phyloP scores from a whole-genome alignment of 2,329 filamentous ascomycete species.

The Neurospora sp. region DNA sequence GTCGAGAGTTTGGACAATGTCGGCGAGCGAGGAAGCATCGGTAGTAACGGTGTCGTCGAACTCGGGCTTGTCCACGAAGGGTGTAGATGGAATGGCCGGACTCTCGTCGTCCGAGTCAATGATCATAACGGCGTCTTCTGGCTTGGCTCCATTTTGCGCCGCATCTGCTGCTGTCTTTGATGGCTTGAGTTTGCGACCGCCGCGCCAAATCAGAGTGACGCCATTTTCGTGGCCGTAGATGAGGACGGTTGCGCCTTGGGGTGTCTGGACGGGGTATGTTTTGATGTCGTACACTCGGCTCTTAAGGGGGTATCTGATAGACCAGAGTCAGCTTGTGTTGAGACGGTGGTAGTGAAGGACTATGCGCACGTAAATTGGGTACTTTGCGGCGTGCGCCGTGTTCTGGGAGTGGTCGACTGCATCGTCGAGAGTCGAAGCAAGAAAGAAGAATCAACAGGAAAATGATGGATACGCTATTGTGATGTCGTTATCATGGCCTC shows the following conservation, averaged over 20 bases:
- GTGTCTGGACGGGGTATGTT: constrained; percentile 50
- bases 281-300: constrained; percentile 50
- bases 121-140: constrained; percentile 48
- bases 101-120: constrained; percentile 55
- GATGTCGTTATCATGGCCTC: background rate
- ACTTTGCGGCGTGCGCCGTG: constrained; percentile 19
- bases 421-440: constrained; percentile 8
- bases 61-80: constrained; percentile 43
- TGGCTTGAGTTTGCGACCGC: constrained; percentile 49
- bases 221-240: constrained; percentile 57
- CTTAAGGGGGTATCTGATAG: constrained; percentile 45
- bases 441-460: background rate
- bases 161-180: constrained; percentile 30
- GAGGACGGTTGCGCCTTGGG: constrained; percentile 54
- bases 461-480: background rate
- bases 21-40: constrained; percentile 38
- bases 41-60: constrained; percentile 45
- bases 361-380: constrained; percentile 17
- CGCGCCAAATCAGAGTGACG: constrained; percentile 52
- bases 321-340: constrained; percentile 1
- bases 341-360: background rate
- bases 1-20: constrained; percentile 51
- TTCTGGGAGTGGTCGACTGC: constrained; percentile 13
- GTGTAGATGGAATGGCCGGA: constrained; percentile 17
- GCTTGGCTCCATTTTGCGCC: constrained; percentile 36